Base-by-base conservation (phyloP, 805 yeast genomes). In the Osmozyma mogii region DNA sequence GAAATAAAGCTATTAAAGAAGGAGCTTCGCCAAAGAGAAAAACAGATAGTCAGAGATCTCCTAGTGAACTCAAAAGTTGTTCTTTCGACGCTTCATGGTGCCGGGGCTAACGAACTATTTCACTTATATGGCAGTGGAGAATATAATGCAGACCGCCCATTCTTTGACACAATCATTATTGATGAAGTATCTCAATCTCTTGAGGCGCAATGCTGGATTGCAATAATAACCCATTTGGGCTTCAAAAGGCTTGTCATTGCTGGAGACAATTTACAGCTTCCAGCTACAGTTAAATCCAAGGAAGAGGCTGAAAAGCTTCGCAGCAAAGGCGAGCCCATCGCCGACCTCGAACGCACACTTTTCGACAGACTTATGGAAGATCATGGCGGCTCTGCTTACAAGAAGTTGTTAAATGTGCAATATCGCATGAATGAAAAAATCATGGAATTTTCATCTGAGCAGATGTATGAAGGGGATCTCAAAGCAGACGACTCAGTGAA, bases 141-240 rank as follows among this genome's bases (percentile, higher is more conserved):
- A 6, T 42, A 31, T 15, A 38, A 45, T 15, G 25, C 22, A 6
- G 55, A 51, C 3, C 50, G 52, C 16, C 58, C 64, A 3, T 48
- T 76, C 9, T 84, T 89, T 47, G 84, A 84, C 40, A 75, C 94
- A 0, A 63, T 89, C 18, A 82, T 92, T 9, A 88, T 89, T 20
- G 98, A 89, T 56, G 98, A 89, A 54, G 96, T 89, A 0, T 85
- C 96, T 0, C 98, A 89, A 52, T 70, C 96, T 8, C 56, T 89
- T 31, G 96, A 89, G 47, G 95, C 96, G 1, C 95, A 89, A 41
- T 87, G 96, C 46, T 88, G 96, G 96, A 87, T 89, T 15, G 96
- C 98, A 1, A 37, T 92, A 5, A 64, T 85, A 3, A 69, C 71
- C 22, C 89, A 83, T 44, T 55, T 67, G 9, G 67, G 74, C 6